Base-by-base conservation (phyloP, 2,329 filamentous ascomycete genomes). In the Neopestalotiopsis clavispora region DNA sequence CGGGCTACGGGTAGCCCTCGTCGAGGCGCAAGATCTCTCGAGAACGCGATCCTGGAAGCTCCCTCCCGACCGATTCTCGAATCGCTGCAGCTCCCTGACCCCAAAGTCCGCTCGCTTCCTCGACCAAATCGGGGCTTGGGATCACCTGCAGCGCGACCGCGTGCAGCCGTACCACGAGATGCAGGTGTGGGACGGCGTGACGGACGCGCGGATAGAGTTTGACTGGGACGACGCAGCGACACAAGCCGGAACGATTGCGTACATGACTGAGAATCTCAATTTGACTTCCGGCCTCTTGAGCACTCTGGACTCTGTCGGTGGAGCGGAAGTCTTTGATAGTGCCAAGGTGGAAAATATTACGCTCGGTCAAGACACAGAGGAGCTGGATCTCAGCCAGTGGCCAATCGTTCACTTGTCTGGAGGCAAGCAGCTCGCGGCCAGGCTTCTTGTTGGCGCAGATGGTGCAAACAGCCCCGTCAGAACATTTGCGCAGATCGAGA, bases 111-210 rank as follows among this genome's bases (percentile, higher is more conserved):
- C 94, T n/a, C 87, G 86, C 3, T 98, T 96, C 76, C 87, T 98
- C 71, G 86, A 93, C 77, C 84, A 87, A 4, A 96, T 97, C 70
- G 96, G 95, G 45, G 94, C 92, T 64, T 98, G 95, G 96, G 78
- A 85, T 6, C 90, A 97, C 77, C 84, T 98, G 70, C 87, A 93
- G 73, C 83, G 85, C 57, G 84, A 89, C 5, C 90, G 96, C 40
- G 89, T 96, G 42, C 95, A 98, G 82, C 88, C 91, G 0, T 99
- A 98, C 80, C 91, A 97, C 69, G 93, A 95, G 75, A 99, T 99
- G 96, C 92, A 97, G 79, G 96, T 98, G 40, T 99, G 97, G 96
- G 96, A 99, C 79, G 97, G 95, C 71, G 89, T 97, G 68, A 93
- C 92, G 56, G 94, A 90, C 69, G 93, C 94, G 45, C 89, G 91